A percentile compares a stretch with the other conserved stretches of the same genome.
Conservation (phyloP, 225 moss, liverwort and hornwort genomes). For the Physcomitrium patens region DNA sequence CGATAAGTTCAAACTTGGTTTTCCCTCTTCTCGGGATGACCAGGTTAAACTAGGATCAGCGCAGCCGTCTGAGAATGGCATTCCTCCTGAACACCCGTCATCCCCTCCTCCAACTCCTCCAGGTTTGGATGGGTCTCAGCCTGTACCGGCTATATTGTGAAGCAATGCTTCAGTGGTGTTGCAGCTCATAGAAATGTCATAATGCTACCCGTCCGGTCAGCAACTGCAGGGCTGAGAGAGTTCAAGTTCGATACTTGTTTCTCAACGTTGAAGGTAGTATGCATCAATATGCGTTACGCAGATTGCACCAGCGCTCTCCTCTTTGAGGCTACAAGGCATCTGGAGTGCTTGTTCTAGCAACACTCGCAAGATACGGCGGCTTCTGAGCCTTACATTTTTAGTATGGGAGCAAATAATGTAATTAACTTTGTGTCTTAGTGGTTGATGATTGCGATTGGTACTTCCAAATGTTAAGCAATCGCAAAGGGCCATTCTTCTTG, state of each 20-base stretch:
- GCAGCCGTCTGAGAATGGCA: conserved; percentile 43
- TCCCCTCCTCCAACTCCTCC: conserved; percentile 53
- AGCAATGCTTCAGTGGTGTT: conserved; percentile 12
- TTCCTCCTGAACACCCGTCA: conserved; percentile 57
- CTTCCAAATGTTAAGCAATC: too few relatives aligned
- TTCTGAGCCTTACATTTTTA: background rate
- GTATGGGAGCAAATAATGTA: too few relatives aligned
- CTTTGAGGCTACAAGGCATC: background rate
- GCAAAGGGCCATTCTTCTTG: too few relatives aligned
- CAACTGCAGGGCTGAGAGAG: conserved; percentile 25
- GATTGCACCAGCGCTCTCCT: background rate
- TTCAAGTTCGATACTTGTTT: conserved; percentile 19
- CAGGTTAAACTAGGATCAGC: conserved; percentile 45
- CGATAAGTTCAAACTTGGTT: conserved; percentile 89
- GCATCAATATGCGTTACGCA: background rate
- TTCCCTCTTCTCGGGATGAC: conserved; percentile 61
- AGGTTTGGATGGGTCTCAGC: conserved; percentile 70
- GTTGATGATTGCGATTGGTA: too few relatives aligned
- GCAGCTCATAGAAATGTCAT: conserved; percentile 5
- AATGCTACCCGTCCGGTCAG: conserved; percentile 29
- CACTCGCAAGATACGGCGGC: background rate
- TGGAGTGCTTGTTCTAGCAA: background rate
- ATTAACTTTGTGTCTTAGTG: too few relatives aligned
- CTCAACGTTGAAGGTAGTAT: conserved; percentile 24
- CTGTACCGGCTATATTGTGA: conserved; percentile 58